Base-by-base conservation (phyloP, 306 rosid genomes). In the Cucurbita ficifolia region DNA sequence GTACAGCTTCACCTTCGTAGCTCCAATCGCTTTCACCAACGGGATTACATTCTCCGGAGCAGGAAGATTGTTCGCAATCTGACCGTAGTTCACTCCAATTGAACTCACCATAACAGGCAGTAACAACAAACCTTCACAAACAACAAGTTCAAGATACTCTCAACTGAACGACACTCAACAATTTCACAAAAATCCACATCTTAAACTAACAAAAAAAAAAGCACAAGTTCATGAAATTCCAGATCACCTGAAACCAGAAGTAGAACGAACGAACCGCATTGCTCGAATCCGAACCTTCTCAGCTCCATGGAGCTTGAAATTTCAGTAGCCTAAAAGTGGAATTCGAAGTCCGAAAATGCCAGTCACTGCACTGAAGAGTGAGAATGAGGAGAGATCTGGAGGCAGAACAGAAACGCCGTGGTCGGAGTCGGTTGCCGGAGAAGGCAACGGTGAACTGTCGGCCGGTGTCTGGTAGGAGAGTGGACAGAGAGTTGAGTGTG, bases 71-170 rank as follows among this genome's bases (percentile, higher is more conserved):
- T 89, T 88, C 1, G 90, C 97, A 14, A 95, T 91, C 81, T 91
- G 99, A 14, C 99, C 97, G 74, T 95, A 95, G 87, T 95, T 95
- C 19, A 95, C 82, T 13, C 99, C 97, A 42, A 91, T 75, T n/a
- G 96, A 82, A 2, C 19, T 65, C 0, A 76, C 90, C 84, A 50
- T 73, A 63, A 18, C 79, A 17, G 84, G 74, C 49, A 72, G 69
- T 77, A 79, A 13, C 3, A 80, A 17, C 3, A 80, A 18, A 14
- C 76, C 88, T 86, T 35, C 53, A 74, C 45, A 80, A 68, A 40
- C 75, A 81, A 76, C 49, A 72, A 72, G 49, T 49, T 49, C 49
- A 35, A 52, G 2, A 33, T 4, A 72, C 13, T 3, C 17, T 3
- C 39, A 67, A 63, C 49, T 39, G 29, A 16, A n/a, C 38, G 19